Conservation (phyloP, 345 rosid genomes). For the Eucalyptus cladocalyx region DNA sequence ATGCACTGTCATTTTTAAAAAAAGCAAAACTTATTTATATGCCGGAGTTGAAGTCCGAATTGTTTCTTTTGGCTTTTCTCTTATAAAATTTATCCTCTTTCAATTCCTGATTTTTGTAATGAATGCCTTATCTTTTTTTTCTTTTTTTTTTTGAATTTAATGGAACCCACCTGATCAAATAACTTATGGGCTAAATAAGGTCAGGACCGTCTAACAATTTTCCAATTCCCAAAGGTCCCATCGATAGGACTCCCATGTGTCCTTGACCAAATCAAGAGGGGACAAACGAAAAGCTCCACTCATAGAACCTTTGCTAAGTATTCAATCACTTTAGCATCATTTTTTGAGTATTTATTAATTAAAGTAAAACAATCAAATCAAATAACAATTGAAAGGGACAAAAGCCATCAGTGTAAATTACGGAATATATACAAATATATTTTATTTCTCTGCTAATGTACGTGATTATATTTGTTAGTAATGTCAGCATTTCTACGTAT, state of each 20-base stretch:
- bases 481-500: not conserved
- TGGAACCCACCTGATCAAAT: not conserved
- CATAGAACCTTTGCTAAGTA: not conserved
- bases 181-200: not conserved
- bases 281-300: not conserved
- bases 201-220: not conserved
- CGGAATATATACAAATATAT: not conserved
- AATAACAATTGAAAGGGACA: not conserved
- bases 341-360: not conserved
- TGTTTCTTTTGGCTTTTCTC: not conserved
- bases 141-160: not conserved
- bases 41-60: not conserved
- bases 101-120: not conserved
- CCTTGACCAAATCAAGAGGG: not conserved
- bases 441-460: not conserved
- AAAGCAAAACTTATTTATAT: not conserved
- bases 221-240: not conserved
- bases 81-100: not conserved
- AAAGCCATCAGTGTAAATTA: not conserved
- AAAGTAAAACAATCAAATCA: not conserved
- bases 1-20: not conserved
- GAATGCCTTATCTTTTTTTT: not conserved
- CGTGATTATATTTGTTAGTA: not conserved
- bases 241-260: not conserved
- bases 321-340: not conserved